Evolutionary conservation across 2,329 filamentous ascomycete species (phyloP), one percentile per base, ranked within the genome.

Genomic region (Xylariales sp.): DNA sequence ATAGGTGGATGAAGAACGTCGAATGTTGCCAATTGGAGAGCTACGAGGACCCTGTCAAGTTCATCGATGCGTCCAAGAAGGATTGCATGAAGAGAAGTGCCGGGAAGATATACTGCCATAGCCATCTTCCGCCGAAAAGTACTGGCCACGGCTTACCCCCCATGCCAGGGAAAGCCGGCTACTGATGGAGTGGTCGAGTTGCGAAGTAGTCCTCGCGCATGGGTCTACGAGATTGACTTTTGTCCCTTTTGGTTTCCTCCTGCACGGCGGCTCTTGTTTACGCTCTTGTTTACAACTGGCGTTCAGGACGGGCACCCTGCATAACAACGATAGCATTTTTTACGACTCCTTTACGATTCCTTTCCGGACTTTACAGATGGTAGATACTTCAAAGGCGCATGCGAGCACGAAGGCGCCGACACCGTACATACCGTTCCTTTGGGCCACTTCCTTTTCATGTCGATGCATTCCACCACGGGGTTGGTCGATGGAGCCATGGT

Each of bases 11-110:
- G 53, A 84, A 78, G 65, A 76, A 73, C 39, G 77, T 89, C 29
- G 85, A 90, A 52, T 93, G 88, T 64, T 94, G 88, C 59, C 82
- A 87, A 52, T 64, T 80, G 4, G 86, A 90, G 52, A 76, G 70
- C 46, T 84, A 81, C 57, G 81, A 61, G 22, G 81, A 86, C 45
- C 74, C 76, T 5, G 64, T 69, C n/a, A 69, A 69, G 36, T 61
- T 68, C 18, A 82, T 86, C 45, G 81, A 86, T 51, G 77, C 75
- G 1, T 75, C 74, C 48, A 80, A 80, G 65, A 74, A 72, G 51
- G 66, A 68, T 45, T 60, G 61, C 28, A 60, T 61, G 24, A 65
- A 64, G 24, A 67, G 65, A 42, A 61, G 59, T 8, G 59, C 55
- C 41, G 69, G 70, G 53, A 76, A 72, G 59, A 78, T 78, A 28